Conservation (phyloP, 2,329 filamentous ascomycete genomes). For the Beauveria asiatica region DNA sequence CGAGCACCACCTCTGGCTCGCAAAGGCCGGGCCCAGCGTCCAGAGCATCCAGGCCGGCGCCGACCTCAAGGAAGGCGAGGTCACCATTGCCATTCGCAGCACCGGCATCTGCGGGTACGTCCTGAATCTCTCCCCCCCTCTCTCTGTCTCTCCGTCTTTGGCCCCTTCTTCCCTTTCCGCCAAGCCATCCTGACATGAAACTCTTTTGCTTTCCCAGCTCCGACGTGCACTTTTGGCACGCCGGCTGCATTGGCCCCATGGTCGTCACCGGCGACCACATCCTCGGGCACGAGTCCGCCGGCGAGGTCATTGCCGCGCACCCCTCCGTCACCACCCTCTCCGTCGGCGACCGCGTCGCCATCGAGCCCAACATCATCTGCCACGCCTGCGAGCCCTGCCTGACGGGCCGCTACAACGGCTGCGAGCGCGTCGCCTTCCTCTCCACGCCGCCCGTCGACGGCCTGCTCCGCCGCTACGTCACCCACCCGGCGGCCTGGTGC, state of each 20-base stretch:
- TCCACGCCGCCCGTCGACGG: slow-evolving; percentile 86
- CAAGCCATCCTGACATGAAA: background rate
- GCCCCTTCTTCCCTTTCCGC: too few species aligned
- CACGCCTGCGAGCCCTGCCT: slow-evolving; percentile 83
- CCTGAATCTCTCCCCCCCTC: background rate
- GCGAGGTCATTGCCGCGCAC: slow-evolving; percentile 72
- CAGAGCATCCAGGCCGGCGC: slow-evolving; percentile 64
- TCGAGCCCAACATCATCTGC: slow-evolving; percentile 94
- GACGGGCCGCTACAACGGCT: slow-evolving; percentile 91
- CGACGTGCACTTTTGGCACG: slow-evolving; percentile 96
- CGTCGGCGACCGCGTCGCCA: slow-evolving; percentile 81
- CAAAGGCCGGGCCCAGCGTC: slow-evolving; percentile 64
- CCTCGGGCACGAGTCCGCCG: slow-evolving; percentile 88
- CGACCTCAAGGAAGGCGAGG: slow-evolving; percentile 69
- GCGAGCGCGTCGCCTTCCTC: slow-evolving; percentile 75
- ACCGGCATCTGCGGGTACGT: slow-evolving; percentile 89
- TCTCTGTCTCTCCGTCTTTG: background rate
- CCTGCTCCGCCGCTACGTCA: slow-evolving; percentile 83
- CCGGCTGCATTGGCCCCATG: slow-evolving; percentile 92
- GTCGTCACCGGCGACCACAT: slow-evolving; percentile 83
- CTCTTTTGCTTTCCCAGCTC: slow-evolving; percentile 45
- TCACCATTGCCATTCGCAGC: slow-evolving; percentile 81
- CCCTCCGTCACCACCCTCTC: slow-evolving; percentile 70
- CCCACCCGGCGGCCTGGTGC: slow-evolving; percentile 90
- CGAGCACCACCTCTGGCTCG: slow-evolving; percentile 83